phyloP scores from a whole-genome alignment of 345 rosid species.

The Eucalyptus erythrocorys region DNA sequence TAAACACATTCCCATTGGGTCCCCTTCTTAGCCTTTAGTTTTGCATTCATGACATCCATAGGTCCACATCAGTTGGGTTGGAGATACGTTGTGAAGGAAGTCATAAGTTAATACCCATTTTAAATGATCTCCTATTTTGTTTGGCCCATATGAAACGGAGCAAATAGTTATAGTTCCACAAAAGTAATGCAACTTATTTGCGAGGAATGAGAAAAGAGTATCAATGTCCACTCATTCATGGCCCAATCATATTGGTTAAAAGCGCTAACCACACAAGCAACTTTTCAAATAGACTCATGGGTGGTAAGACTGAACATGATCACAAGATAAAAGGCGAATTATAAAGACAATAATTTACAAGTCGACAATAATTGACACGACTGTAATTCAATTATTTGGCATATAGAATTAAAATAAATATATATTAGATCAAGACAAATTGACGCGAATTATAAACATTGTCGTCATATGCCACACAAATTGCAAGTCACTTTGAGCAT shows the following conservation, averaged over 20 bases:
- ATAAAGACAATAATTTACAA: background rate
- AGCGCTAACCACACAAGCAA: background rate
- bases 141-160: background rate
- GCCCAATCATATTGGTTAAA: background rate
- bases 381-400: background rate
- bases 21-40: background rate
- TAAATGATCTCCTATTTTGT: background rate
- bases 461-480: fast-evolving
- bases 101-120: background rate
- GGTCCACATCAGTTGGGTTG: background rate
- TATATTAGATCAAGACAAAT: background rate
- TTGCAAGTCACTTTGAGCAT: background rate
- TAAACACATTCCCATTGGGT: background rate
- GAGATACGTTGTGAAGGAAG: background rate
- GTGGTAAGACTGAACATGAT: fast-evolving
- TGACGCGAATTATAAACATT: fast-evolving
- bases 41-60: background rate
- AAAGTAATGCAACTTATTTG: background rate
- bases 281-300: background rate
- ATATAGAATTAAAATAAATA: background rate
- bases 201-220: background rate
- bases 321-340: fast-evolving
- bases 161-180: background rate
- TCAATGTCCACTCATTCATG: background rate
- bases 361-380: background rate